phyloP scores from a whole-genome alignment of 192 early-diverging fungal genomes.

The Kappamyces sp. region DNA sequence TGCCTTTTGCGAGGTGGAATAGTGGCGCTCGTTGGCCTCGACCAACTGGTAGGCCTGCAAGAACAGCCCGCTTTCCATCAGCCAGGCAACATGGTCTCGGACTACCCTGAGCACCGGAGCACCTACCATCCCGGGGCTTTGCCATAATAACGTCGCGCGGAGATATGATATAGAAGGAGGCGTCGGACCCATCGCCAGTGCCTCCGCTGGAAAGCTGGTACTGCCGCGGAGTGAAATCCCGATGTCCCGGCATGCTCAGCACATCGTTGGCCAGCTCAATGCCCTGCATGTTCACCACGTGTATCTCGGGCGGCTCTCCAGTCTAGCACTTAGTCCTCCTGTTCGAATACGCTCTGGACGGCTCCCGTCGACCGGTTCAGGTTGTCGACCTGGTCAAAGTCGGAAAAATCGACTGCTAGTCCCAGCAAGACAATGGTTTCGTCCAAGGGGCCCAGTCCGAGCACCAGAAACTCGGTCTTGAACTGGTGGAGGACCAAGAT shows the following conservation, averaged over 20 bases:
- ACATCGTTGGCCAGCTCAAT: constrained; percentile 86
- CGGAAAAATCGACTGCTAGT: constrained; percentile 55
- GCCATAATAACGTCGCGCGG: constrained; percentile 93
- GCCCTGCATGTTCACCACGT: constrained; percentile 74
- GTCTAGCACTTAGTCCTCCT: neutral
- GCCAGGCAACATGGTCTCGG: constrained; percentile 90
- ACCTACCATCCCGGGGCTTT: constrained; percentile 68
- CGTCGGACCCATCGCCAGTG: constrained; percentile 36
- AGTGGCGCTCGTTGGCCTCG: too few species aligned
- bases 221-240: constrained; percentile 88
- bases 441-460: constrained; percentile 80
- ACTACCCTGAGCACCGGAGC: too few species aligned
- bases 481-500: constrained; percentile 63
- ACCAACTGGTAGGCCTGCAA: too few species aligned
- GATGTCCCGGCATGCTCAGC: constrained; percentile 76
- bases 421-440: constrained; percentile 67
- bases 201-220: constrained; percentile 71
- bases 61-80: constrained; percentile 52
- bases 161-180: constrained; percentile 86
- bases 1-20: neutral
- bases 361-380: constrained; percentile 13
- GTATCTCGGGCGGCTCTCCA: constrained; percentile 81
- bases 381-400: constrained; percentile 48
- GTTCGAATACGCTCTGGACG: constrained; percentile 15
- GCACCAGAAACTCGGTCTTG: constrained; percentile 72